phyloP scores from a whole-genome alignment of 164 flowering plant genomes.

The Platanus orientalis region DNA sequence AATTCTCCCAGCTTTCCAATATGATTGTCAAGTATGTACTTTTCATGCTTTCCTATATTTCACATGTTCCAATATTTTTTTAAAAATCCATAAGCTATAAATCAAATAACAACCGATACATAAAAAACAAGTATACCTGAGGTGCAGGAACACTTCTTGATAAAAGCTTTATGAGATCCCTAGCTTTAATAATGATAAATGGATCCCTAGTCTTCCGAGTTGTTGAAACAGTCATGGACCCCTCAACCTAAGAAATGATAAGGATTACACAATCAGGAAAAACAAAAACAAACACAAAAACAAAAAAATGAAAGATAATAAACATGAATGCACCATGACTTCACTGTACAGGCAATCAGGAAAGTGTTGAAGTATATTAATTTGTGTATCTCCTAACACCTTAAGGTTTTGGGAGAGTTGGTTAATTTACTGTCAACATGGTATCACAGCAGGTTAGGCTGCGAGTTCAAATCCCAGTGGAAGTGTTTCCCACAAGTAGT shows the following conservation, averaged over 20 bases:
- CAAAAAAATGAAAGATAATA: neutral
- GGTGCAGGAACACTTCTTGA: slow-evolving; percentile 97
- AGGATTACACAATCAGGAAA: neutral
- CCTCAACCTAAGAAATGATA: slow-evolving; percentile 57
- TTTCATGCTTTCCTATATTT: neutral
- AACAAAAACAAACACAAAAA: neutral
- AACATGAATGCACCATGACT: neutral
- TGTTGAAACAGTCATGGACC: slow-evolving; percentile 85
- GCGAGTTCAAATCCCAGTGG: too few species aligned
- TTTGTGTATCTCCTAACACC: too few species aligned
- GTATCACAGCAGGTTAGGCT: too few species aligned
- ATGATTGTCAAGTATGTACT: too few species aligned
- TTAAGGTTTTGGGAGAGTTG: too few species aligned
- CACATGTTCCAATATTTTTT: neutral
- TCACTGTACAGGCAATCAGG: neutral
- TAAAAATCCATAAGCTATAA: neutral
- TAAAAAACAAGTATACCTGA: slow-evolving; percentile 49
- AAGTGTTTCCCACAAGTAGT: too few species aligned
- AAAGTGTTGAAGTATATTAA: too few species aligned
- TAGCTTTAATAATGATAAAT: slow-evolving; percentile 80
- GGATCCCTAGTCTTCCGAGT: slow-evolving; percentile 92
- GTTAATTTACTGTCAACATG: too few species aligned
- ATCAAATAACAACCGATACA: neutral
- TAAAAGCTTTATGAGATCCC: slow-evolving; percentile 81
- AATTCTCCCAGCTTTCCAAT: neutral